Conservation (phyloP, 1,284 basidiomycete genomes). For the Gymnopus androsaceus region DNA sequence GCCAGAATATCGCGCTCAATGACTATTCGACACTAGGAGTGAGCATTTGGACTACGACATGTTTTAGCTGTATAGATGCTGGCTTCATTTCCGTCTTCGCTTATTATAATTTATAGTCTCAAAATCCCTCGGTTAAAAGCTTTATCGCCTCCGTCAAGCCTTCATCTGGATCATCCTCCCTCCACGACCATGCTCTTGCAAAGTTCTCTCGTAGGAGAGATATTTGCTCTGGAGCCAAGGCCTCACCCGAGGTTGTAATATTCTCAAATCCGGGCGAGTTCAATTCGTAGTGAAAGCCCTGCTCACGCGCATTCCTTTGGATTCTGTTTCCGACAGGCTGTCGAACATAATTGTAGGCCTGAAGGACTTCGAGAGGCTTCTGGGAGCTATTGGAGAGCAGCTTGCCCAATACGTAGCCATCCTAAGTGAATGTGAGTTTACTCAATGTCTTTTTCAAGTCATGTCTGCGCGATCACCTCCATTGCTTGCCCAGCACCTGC, state of each 20-base stretch:
- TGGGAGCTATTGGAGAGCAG: background rate
- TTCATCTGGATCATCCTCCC: slow-evolving; percentile 3
- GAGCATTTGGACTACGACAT: too few species aligned
- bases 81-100: too few species aligned
- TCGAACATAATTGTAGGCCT: slow-evolving; percentile 23
- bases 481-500: slow-evolving; percentile 35
- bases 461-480: slow-evolving; percentile 26
- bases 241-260: background rate
- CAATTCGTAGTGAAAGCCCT: slow-evolving; percentile 21
- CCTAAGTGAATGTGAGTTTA: slow-evolving; percentile 9
- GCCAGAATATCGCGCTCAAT: too few species aligned
- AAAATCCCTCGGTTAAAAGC: background rate
- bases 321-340: slow-evolving; percentile 23
- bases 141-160: background rate
- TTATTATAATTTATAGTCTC: too few species aligned
- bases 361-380: slow-evolving; percentile 14
- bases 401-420: slow-evolving; percentile 24
- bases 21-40: too few species aligned
- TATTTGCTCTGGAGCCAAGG: slow-evolving; percentile 8
- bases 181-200: slow-evolving; percentile 5
- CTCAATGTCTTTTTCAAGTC: background rate
- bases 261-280: slow-evolving; percentile 11
- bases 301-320: slow-evolving; percentile 19
- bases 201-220: background rate
- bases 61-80: too few species aligned